These are phyloP conservation scores for Begonia loranthoides DNA, from an alignment of 306 rosid genomes.

Conservation along the genomic window DNA sequence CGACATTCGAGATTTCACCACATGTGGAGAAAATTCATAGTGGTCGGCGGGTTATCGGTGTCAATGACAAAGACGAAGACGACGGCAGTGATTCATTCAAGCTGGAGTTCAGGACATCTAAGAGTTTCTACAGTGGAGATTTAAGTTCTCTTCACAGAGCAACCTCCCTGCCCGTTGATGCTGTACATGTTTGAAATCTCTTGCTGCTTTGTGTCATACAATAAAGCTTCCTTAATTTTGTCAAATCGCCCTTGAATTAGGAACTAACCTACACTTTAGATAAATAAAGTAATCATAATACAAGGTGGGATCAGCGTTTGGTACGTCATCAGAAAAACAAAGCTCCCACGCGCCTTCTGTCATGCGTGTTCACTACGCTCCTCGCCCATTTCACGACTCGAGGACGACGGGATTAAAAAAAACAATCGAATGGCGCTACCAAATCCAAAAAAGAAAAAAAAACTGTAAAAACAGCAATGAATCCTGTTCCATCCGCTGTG, in stretches of 20 bases:
- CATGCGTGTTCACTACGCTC: constrained; percentile 2
- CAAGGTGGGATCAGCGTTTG: too few relatives aligned
- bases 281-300: too few relatives aligned
- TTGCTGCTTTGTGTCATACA: not conserved
- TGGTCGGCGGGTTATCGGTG: not conserved
- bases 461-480: constrained; percentile 29
- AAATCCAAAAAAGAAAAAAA: not conserved
- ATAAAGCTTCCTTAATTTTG: too few relatives aligned
- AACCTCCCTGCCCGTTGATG: constrained; percentile 93
- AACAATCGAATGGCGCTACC: too few relatives aligned
- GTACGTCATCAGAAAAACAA: too few relatives aligned
- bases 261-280: too few relatives aligned
- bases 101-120: constrained; percentile 43
- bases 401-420: not conserved
- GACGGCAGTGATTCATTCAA: constrained; percentile 6
- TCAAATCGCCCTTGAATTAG: too few relatives aligned
- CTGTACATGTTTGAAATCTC: constrained; percentile 41
- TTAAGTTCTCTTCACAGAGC: constrained; percentile 77
- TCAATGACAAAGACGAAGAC: constrained; percentile 19
- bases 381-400: constrained; percentile 11
- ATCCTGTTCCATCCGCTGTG: constrained; percentile 6
- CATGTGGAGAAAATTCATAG: constrained; percentile 14
- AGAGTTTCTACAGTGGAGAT: constrained; percentile 42
- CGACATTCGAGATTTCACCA: not conserved
- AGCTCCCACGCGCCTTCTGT: constrained; percentile 1